Conservation (phyloP, 2,329 filamentous ascomycete genomes). For the Fusarium nodosum region DNA sequence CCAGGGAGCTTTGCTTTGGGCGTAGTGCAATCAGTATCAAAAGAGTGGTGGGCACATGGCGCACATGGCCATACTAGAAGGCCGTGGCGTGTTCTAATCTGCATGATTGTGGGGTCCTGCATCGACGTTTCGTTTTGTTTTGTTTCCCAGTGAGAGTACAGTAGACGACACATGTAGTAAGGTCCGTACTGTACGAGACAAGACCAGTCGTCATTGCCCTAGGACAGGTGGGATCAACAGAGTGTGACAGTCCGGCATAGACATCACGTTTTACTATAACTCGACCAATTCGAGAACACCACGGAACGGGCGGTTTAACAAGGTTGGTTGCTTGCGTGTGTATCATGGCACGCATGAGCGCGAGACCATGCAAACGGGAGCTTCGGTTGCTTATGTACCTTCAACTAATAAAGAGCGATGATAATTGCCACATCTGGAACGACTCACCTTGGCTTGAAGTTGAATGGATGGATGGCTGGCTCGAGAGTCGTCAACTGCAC, state of each 20-base stretch:
- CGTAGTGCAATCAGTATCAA: conserved; percentile 19
- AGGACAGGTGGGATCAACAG: conserved; percentile 34
- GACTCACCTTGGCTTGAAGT: background rate
- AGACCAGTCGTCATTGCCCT: conserved; percentile 31
- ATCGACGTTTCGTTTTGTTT: conserved; percentile 42
- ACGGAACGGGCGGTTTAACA: conserved; percentile 28
- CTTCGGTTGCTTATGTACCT: conserved; percentile 13
- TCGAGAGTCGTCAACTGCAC: conserved; percentile 3
- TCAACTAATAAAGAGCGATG: background rate
- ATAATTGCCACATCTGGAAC: background rate
- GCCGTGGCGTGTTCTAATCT: conserved; percentile 19
- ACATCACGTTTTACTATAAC: conserved; percentile 3
- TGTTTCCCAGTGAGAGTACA: conserved; percentile 25
- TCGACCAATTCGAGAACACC: conserved; percentile 20
- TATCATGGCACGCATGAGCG: conserved; percentile 39
- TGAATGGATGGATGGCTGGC: background rate
- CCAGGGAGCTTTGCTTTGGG: conserved; percentile 25
- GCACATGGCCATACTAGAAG: conserved; percentile 45
- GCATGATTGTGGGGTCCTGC: conserved; percentile 45
- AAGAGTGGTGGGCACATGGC: conserved; percentile 24
- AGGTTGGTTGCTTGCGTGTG: conserved; percentile 24
- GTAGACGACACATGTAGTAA: conserved; percentile 4
- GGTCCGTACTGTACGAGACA: conserved; percentile 27
- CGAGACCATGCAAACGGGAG: conserved; percentile 37
- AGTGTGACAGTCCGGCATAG: conserved; percentile 23